Evolutionary conservation across 257 asterid genomes (phyloP).

Genomic region (Ophiorrhiza pumila): DNA sequence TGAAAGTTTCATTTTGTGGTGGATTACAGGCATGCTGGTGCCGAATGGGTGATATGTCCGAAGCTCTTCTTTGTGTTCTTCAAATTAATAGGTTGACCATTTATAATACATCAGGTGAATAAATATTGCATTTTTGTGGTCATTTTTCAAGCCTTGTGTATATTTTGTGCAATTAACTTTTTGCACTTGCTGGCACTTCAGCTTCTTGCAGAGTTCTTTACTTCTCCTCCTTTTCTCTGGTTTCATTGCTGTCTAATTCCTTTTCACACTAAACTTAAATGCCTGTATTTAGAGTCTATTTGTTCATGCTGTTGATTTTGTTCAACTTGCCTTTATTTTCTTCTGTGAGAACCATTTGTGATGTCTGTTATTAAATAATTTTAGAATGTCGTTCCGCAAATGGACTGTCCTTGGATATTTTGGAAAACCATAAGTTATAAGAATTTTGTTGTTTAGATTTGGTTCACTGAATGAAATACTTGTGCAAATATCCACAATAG

Average conservation of each 20-base stretch:
- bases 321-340: not conserved
- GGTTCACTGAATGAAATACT: not conserved
- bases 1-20: constrained; percentile 6
- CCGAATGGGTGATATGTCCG: constrained; percentile 69
- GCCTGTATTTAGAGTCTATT: not conserved
- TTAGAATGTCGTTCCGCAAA: not conserved
- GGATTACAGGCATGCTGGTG: constrained; percentile 84
- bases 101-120: constrained; percentile 62
- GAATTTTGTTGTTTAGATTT: not conserved
- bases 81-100: constrained; percentile 70
- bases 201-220: not conserved
- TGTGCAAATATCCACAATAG: not conserved
- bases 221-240: not conserved
- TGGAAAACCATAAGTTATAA: not conserved
- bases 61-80: constrained; percentile 77
- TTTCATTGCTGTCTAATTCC: not conserved
- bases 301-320: not conserved
- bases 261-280: not conserved
- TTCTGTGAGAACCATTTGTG: not conserved
- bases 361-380: not conserved
- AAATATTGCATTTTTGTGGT: not conserved
- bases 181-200: not conserved
- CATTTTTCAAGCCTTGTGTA: not conserved
- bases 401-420: not conserved
- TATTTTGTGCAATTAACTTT: not conserved